These are phyloP conservation scores for Apiospora arundinis DNA, from an alignment of 2,329 filamentous ascomycete genomes.

Conservation along the genomic window DNA sequence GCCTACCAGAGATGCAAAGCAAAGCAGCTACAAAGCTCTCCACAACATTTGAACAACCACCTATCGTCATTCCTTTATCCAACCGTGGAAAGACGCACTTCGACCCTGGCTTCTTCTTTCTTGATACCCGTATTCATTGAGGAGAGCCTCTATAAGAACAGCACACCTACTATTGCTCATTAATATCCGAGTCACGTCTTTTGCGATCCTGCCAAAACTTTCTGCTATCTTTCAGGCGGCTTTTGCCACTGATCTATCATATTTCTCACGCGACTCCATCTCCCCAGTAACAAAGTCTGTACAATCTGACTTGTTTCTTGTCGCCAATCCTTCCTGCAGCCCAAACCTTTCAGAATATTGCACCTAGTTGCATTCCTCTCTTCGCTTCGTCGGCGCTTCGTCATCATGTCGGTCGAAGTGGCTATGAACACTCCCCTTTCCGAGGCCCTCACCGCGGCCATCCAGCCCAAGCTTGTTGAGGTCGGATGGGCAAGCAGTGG, in stretches of 20 bases:
- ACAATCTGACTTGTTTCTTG: neutral
- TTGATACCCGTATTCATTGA: neutral
- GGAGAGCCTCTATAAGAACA: neutral
- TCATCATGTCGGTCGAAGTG: constrained; percentile 78
- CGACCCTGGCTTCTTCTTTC: constrained; percentile 9
- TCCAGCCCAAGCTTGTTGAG: constrained; percentile 91
- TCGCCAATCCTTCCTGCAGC: neutral
- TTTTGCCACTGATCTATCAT: constrained; percentile 7
- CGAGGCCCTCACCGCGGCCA: constrained; percentile 78
- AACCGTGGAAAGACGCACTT: constrained; percentile 12
- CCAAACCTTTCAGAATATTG: neutral
- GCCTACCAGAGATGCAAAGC: constrained; percentile 10
- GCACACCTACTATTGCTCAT: neutral
- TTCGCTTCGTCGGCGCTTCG: neutral
- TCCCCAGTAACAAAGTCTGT: neutral
- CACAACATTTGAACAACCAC: constrained; percentile 16
- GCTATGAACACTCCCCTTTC: constrained; percentile 82
- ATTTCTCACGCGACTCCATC: constrained; percentile 1
- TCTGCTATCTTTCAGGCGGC: neutral
- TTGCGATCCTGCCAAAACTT: neutral
- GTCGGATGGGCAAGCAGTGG: constrained; percentile 85
- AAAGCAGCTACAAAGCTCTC: constrained; percentile 16
- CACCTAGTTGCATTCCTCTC: neutral
- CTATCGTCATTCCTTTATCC: constrained; percentile 19
- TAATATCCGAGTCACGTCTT: neutral